Evolutionary conservation across 1,284 basidiomycete genomes (phyloP), one percentile per base, ranked within the genome.

Genomic region (Leccinum griseonigrum): DNA sequence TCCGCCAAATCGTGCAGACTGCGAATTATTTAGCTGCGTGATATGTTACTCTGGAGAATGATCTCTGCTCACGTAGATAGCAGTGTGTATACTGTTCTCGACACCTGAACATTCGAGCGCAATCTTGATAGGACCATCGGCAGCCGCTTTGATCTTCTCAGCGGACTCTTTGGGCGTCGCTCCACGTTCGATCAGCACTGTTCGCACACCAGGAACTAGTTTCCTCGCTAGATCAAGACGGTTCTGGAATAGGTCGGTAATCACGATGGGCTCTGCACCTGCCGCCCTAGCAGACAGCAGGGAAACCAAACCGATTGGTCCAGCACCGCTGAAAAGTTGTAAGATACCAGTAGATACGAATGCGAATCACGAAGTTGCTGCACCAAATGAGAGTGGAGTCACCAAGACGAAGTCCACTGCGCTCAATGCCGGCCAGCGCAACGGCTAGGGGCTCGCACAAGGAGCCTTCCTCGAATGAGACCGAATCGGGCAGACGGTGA

Each of bases 271-370:
- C 58, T 86, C 84, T 2, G 91, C 92, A 1, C 92, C 92, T 54
- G 92, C 84, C 29, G 91, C 93, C 66, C 89, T 85, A 29, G 91
- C 90, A 53, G 92, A 90, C 13, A 92, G 87, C 63, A 94, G 85
- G 52, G 85, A 83, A 51, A 94, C 81, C 26, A 97, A 80, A 9
- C 94, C 94, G 62, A 96, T 94, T 1, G 94, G 94, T 14, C 94
- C 94, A 36, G 94, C 93, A 60, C 85, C 85, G 66, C 84, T 86
- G 60, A 50, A 56, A 51, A 40, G 16, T 22, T n/a, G 34, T 71
- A 54, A 69, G 57, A 28, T 51, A 28, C 14, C 28, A 10, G 50
- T 16, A 28, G 43, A 54, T 26, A 53, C 29, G 13, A 56, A 11
- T 32, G 32, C 29, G 11, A 36, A 29, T 22, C 36, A 48, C n/a